Evolutionary conservation across 176 grass and related monocot genomes (phyloP).

Genomic region (Puya raimondii): DNA sequence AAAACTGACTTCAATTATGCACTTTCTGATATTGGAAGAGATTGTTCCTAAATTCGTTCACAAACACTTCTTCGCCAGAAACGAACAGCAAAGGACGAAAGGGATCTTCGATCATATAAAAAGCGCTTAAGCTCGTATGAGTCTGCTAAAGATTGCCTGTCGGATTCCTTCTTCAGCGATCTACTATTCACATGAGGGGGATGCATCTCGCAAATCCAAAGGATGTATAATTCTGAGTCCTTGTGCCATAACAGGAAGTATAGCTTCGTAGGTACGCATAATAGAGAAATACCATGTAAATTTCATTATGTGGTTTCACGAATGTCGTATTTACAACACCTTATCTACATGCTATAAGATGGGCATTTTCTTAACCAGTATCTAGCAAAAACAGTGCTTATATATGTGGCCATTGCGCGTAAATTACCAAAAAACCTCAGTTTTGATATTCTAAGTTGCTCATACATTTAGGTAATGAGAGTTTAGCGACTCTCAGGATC

Average conservation of each 20-base stretch:
- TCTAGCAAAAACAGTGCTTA: no score
- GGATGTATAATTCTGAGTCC: neutral
- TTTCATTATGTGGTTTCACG: no score
- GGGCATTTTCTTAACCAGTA: no score
- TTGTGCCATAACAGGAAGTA: neutral
- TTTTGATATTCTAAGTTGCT: no score
- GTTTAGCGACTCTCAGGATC: no score
- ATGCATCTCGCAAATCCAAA: neutral
- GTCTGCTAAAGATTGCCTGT: conserved; percentile 52
- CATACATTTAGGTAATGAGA: no score
- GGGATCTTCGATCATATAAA: conserved; percentile 72
- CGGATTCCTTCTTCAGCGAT: conserved; percentile 55
- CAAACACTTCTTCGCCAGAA: conserved; percentile 23
- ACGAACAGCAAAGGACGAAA: conserved; percentile 38
- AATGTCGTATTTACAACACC: no score
- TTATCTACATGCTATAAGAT: no score
- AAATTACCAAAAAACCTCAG: no score
- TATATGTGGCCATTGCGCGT: no score
- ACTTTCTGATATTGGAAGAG: neutral
- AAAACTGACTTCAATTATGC: neutral
- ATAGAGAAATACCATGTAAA: no score
- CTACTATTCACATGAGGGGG: conserved; percentile 13
- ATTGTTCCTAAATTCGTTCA: conserved; percentile 17
- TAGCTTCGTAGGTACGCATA: no score
- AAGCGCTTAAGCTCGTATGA: conserved; percentile 45